Percentiles rank a stretch among this genome's conserved stretches.
Conservation (phyloP, 2,329 filamentous ascomycete species). For the Colletotrichum paranaense region DNA sequence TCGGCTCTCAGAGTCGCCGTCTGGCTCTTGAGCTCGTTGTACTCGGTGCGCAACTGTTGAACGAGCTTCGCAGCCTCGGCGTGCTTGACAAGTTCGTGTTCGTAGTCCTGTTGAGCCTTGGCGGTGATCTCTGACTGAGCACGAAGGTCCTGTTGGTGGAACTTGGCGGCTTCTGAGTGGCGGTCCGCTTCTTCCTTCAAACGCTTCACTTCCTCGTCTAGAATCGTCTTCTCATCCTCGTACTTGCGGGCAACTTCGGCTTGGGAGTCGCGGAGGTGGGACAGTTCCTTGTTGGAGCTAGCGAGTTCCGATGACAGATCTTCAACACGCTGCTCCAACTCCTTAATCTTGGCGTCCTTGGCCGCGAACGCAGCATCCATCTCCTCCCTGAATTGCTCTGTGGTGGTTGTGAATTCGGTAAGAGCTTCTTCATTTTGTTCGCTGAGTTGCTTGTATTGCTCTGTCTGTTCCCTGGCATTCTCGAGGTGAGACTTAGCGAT, state of each 20-base stretch:
- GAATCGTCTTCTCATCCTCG: conserved; percentile 83
- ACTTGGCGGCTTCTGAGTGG: conserved; percentile 81
- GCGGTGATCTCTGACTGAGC: conserved; percentile 94
- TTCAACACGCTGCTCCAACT: conserved; percentile 85
- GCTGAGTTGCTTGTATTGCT: conserved; percentile 90
- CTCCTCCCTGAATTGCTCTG: conserved; percentile 90
- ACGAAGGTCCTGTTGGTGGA: conserved; percentile 91
- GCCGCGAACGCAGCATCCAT: conserved; percentile 80
- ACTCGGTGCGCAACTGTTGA: conserved; percentile 81
- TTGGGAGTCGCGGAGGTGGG: conserved; percentile 81
- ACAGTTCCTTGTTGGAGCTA: conserved; percentile 84
- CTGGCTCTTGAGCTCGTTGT: conserved; percentile 85
- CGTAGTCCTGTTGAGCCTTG: conserved; percentile 94
- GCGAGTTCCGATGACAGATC: conserved; percentile 86
- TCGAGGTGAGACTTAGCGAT: conserved; percentile 84
- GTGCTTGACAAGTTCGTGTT: conserved; percentile 93
- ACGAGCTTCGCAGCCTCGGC: conserved; percentile 92
- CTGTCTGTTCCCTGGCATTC: conserved; percentile 81
- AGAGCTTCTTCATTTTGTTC: conserved; percentile 90
- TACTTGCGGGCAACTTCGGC: conserved; percentile 77
- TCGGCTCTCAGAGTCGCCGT: conserved; percentile 81
- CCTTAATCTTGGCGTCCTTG: conserved; percentile 83
- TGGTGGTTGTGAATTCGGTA: conserved; percentile 79
- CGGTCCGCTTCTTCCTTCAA: conserved; percentile 87
- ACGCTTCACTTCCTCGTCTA: conserved; percentile 82